Evolutionary conservation across 2,329 filamentous ascomycete species (phyloP).

Genomic region (Calcarisporium arbuscula): DNA sequence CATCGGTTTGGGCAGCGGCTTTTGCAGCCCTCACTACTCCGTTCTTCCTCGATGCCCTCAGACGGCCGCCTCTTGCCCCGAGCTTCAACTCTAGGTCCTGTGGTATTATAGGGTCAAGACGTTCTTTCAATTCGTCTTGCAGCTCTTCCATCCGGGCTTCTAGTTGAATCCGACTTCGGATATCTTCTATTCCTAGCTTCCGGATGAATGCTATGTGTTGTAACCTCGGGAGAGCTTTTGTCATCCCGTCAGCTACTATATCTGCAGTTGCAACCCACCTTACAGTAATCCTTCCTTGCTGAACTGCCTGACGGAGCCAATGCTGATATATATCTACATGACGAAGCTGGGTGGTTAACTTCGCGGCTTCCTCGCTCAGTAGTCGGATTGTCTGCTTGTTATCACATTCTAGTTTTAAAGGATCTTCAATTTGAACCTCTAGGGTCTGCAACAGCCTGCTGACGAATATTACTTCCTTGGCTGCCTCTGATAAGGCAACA

Average conservation of each 20-base stretch:
- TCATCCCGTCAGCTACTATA: conserved; percentile 1
- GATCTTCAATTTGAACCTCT: background rate
- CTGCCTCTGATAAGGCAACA: conserved; percentile 3
- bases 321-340: conserved; percentile 1
- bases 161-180: background rate
- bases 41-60: no score
- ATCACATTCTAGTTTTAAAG: background rate
- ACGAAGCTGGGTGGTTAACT: background rate
- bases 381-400: background rate
- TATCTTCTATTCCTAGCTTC: background rate
- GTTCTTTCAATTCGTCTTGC: no score
- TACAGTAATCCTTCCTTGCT: background rate
- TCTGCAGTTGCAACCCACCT: background rate
- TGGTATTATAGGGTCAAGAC: no score
- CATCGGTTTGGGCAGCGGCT: no score
- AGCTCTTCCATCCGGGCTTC: background rate
- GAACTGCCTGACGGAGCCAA: background rate
- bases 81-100: no score
- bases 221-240: background rate
- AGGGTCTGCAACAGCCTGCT: no score
- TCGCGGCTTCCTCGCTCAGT: background rate
- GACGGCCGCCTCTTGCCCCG: no score
- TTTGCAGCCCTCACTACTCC: no score
- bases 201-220: background rate
- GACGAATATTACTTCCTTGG: conserved; percentile 1